Evolutionary conservation across 2,329 filamentous ascomycete species (phyloP).

Genomic region (Macrophomina phaseolina): DNA sequence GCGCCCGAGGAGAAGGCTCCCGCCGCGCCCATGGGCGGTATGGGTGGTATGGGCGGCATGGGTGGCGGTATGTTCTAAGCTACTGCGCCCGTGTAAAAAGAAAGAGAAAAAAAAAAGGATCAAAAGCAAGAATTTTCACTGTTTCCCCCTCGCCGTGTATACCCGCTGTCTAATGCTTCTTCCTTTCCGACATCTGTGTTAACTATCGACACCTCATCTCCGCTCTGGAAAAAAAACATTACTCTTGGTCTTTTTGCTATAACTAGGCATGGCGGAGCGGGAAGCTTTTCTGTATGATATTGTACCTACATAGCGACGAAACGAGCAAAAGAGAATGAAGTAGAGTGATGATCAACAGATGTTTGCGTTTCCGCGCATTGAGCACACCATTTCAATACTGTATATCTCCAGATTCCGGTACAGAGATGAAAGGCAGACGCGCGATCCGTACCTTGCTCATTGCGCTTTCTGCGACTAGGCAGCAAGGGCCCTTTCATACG

Average conservation of each 20-base stretch:
- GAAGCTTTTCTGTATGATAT: slow-evolving; percentile 36
- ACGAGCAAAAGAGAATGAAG: slow-evolving; percentile 10
- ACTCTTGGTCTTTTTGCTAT: slow-evolving; percentile 29
- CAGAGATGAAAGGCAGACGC: too few species aligned
- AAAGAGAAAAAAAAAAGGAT: slow-evolving; percentile 2
- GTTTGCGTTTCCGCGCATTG: background rate
- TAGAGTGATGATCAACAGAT: background rate
- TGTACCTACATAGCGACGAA: slow-evolving; percentile 19
- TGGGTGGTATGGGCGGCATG: slow-evolving; percentile 68
- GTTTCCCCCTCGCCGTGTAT: slow-evolving; percentile 22
- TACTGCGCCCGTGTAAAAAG: slow-evolving; percentile 16
- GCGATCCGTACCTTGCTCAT: too few species aligned
- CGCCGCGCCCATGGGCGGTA: slow-evolving; percentile 56
- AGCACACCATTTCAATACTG: too few species aligned
- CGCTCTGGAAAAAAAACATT: slow-evolving; percentile 33
- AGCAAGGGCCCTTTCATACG: too few species aligned
- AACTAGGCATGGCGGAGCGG: slow-evolving; percentile 44
- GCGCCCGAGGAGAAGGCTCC: slow-evolving; percentile 89
- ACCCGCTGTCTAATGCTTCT: slow-evolving; percentile 20
- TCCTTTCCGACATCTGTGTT: slow-evolving; percentile 40
- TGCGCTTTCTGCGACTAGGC: too few species aligned
- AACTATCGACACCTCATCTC: slow-evolving; percentile 44
- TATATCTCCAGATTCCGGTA: too few species aligned
- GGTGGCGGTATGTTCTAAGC: slow-evolving; percentile 72
- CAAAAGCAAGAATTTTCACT: slow-evolving; percentile 5